Evolutionary conservation across 2,329 filamentous ascomycete genomes (phyloP).

Genomic region (Colletotrichum costaricense): DNA sequence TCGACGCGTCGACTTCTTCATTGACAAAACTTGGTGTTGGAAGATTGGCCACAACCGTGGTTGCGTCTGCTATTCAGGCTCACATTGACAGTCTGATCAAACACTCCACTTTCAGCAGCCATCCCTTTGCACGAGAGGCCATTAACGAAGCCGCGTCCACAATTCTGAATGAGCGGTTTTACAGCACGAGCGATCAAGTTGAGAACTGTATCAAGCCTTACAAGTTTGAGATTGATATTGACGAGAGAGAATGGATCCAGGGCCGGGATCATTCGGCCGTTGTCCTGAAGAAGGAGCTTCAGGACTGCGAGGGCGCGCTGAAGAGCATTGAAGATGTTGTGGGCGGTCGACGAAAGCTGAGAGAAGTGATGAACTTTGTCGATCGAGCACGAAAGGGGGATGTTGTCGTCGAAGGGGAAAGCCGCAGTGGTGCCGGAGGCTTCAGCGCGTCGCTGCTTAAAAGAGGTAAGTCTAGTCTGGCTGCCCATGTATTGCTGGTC

Average conservation of each 20-base stretch:
- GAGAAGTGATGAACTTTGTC: slow-evolving; percentile 90
- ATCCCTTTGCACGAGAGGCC: slow-evolving; percentile 92
- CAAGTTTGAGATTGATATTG: slow-evolving; percentile 97
- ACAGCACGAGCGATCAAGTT: slow-evolving; percentile 96
- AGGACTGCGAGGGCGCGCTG: slow-evolving; percentile 83
- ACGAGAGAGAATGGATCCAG: slow-evolving; percentile 87
- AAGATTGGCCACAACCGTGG: slow-evolving; percentile 89
- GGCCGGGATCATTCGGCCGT: slow-evolving; percentile 85
- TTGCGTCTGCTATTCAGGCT: slow-evolving; percentile 86
- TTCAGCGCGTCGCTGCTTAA: slow-evolving; percentile 89
- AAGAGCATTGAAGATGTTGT: slow-evolving; percentile 81
- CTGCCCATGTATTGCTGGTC: slow-evolving; percentile 6
- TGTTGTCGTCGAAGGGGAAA: slow-evolving; percentile 85
- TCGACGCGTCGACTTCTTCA: slow-evolving; percentile 90
- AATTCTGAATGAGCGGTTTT: slow-evolving; percentile 93
- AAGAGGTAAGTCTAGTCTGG: slow-evolving; percentile 69
- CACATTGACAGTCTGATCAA: slow-evolving; percentile 84
- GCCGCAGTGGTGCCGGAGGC: slow-evolving; percentile 86
- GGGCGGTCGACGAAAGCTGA: slow-evolving; percentile 85
- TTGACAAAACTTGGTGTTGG: slow-evolving; percentile 96
- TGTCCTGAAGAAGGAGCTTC: slow-evolving; percentile 88
- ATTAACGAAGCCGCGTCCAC: slow-evolving; percentile 90
- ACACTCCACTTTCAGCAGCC: slow-evolving; percentile 85
- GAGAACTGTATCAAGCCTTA: slow-evolving; percentile 99
- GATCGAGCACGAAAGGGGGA: slow-evolving; percentile 91